Percentiles rank a stretch among this genome's conserved stretches.
Evolutionary conservation across 345 rosid species (phyloP).

Genomic region (Nephelium lappaceum): DNA sequence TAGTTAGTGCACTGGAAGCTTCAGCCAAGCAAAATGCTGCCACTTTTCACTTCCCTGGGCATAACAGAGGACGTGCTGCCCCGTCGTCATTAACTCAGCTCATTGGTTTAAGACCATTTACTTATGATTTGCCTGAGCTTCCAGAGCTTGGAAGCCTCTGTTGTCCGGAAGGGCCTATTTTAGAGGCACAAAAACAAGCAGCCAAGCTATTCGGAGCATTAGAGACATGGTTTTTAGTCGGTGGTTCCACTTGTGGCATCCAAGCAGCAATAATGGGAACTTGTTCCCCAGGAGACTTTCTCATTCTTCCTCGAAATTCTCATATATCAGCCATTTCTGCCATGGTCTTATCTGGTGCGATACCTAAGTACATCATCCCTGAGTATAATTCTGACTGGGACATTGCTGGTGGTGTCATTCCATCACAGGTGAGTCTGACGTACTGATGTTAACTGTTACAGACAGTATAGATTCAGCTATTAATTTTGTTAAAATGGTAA

Average conservation of each 20-base stretch:
- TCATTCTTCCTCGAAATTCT: slow-evolving; percentile 65
- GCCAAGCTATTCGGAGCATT: slow-evolving; percentile 57
- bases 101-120: slow-evolving; percentile 52
- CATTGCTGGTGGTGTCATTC: slow-evolving; percentile 45
- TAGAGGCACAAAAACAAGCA: slow-evolving; percentile 60
- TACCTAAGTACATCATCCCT: slow-evolving; percentile 57
- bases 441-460: neutral
- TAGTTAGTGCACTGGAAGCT: slow-evolving; percentile 51
- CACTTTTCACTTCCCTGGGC: slow-evolving; percentile 71
- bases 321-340: slow-evolving; percentile 58
- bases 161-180: slow-evolving; percentile 61
- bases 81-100: slow-evolving; percentile 50
- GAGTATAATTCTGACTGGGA: slow-evolving; percentile 55
- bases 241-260: slow-evolving; percentile 68
- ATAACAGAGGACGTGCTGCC: slow-evolving; percentile 64
- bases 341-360: slow-evolving; percentile 57
- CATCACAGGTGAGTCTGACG: slow-evolving; percentile 39
- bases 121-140: slow-evolving; percentile 62
- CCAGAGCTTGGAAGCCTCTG: slow-evolving; percentile 64
- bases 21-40: slow-evolving; percentile 51
- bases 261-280: slow-evolving; percentile 66
- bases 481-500: neutral
- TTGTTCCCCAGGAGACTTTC: slow-evolving; percentile 54
- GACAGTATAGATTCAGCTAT: neutral
- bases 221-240: slow-evolving; percentile 70